Conservation (phyloP, 2,329 filamentous ascomycete genomes). For the Aspergillus ustus region DNA sequence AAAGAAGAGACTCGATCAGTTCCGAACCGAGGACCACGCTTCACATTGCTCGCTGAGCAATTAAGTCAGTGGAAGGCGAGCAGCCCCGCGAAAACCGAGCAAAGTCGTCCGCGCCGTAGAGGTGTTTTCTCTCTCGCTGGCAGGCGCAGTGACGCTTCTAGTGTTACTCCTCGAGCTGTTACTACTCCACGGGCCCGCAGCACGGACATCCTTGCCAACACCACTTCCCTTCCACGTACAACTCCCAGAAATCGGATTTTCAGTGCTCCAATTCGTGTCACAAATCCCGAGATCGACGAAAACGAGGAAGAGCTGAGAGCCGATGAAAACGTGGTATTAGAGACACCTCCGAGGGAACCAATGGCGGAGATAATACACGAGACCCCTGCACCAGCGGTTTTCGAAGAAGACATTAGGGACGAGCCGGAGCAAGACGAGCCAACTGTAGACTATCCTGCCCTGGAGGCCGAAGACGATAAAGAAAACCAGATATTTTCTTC, state of each 20-base stretch:
- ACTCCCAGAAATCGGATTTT: conserved; percentile 10
- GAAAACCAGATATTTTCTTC: conserved; percentile 28
- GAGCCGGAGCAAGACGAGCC: neutral
- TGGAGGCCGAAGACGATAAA: conserved; percentile 39
- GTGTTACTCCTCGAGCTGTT: neutral
- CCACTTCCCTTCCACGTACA: conserved; percentile 20
- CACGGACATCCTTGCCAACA: conserved; percentile 4
- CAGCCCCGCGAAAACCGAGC: conserved; percentile 54
- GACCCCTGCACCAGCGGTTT: conserved; percentile 9
- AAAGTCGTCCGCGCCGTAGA: conserved; percentile 32
- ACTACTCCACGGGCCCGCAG: neutral
- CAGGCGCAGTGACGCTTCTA: conserved; percentile 19
- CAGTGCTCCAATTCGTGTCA: neutral
- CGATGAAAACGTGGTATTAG: conserved; percentile 5
- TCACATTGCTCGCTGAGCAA: conserved; percentile 67
- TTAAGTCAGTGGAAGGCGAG: conserved; percentile 66
- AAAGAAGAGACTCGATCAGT: conserved; percentile 13
- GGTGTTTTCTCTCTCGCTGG: conserved; percentile 44
- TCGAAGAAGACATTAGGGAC: conserved; percentile 17
- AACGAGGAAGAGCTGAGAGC: conserved; percentile 18
- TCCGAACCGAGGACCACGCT: conserved; percentile 52
- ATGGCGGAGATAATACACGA: conserved; percentile 22
- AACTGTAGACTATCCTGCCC: conserved; percentile 6
- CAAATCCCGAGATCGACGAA: conserved; percentile 10
- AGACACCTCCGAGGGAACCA: conserved; percentile 16